Conservation (phyloP, 2,329 filamentous ascomycete genomes). For the Exophiala sp. region DNA sequence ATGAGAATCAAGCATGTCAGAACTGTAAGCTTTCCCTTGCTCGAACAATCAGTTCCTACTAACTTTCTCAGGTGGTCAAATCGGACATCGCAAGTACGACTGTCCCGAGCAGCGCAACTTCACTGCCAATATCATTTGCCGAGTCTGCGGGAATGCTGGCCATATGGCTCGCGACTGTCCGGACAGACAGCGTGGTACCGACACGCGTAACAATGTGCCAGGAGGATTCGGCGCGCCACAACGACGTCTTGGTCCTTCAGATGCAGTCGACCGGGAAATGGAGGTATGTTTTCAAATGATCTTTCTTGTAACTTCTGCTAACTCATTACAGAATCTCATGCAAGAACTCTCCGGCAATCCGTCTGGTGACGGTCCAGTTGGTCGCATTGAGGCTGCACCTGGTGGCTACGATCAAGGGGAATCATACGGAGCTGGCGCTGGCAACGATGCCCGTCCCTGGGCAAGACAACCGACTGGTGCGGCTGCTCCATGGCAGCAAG, state of each 20-base stretch:
- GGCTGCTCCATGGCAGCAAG: conserved; percentile 69
- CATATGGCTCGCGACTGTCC: conserved; percentile 99
- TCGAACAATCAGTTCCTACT: neutral
- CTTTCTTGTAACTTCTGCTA: conserved; percentile 24
- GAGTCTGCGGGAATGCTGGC: conserved; percentile 93
- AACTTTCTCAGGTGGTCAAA: conserved; percentile 66
- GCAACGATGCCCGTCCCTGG: conserved; percentile 56
- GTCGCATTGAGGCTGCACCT: conserved; percentile 82
- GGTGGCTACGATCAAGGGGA: conserved; percentile 46
- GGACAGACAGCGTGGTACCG: conserved; percentile 82
- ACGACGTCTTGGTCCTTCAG: conserved; percentile 69
- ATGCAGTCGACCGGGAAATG: conserved; percentile 89
- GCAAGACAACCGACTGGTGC: conserved; percentile 22
- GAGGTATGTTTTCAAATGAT: conserved; percentile 62
- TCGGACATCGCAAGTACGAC: conserved; percentile 97
- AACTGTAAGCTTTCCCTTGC: conserved; percentile 62
- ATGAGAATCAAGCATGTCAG: conserved; percentile 98
- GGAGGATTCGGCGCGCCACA: conserved; percentile 48
- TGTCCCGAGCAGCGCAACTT: conserved; percentile 97
- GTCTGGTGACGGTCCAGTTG: conserved; percentile 58
- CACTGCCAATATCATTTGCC: conserved; percentile 99
- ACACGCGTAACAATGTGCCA: conserved; percentile 79
- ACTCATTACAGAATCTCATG: conserved; percentile 73
- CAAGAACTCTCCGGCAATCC: conserved; percentile 83
- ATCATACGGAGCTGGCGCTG: conserved; percentile 15